These are phyloP conservation scores for Mortierella sp. DNA, from an alignment of 371 early-diverging fungal species.

Conservation along the genomic window DNA sequence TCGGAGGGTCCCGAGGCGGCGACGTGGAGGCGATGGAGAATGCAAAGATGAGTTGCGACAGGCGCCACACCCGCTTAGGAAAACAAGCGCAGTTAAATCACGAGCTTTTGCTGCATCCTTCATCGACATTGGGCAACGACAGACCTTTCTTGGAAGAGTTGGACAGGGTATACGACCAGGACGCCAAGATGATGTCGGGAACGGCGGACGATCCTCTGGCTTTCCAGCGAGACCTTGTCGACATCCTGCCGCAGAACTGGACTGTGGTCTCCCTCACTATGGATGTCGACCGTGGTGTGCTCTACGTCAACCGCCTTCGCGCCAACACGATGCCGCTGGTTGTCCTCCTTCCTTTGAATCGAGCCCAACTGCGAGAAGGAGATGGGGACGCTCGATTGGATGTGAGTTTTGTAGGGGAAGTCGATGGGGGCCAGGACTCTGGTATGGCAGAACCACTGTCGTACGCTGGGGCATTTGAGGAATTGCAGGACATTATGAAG, in stretches of 20 bases:
- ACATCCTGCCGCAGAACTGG: slow-evolving; percentile 75
- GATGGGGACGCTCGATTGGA: slow-evolving; percentile 32
- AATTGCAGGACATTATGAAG: slow-evolving; percentile 70
- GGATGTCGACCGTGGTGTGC: slow-evolving; percentile 70
- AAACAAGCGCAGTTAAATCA: slow-evolving; percentile 51
- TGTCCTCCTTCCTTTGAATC: slow-evolving; percentile 80
- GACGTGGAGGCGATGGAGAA: slow-evolving; percentile 14
- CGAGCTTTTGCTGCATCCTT: slow-evolving; percentile 29
- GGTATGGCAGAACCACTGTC: slow-evolving; percentile 17
- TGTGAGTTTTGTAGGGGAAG: slow-evolving; percentile 1
- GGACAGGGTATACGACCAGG: slow-evolving; percentile 58
- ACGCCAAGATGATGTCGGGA: slow-evolving; percentile 29
- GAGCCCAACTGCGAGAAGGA: slow-evolving; percentile 65
- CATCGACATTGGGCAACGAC: slow-evolving; percentile 43
- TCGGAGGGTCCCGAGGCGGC: not conserved
- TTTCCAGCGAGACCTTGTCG: slow-evolving; percentile 65
- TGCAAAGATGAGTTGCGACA: slow-evolving; percentile 15
- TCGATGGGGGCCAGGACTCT: not conserved
- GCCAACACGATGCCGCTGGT: slow-evolving; percentile 66
- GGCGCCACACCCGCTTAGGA: slow-evolving; percentile 13
- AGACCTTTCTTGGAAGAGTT: slow-evolving; percentile 52
- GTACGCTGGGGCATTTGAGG: slow-evolving; percentile 60
- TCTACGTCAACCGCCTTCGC: slow-evolving; percentile 77
- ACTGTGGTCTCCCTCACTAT: slow-evolving; percentile 82
- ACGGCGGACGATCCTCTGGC: slow-evolving; percentile 37